Percentiles rank a stretch among this genome's conserved stretches.
phyloP scores from a whole-genome alignment of 169 alveolate species.

The Eimeria zaria region DNA sequence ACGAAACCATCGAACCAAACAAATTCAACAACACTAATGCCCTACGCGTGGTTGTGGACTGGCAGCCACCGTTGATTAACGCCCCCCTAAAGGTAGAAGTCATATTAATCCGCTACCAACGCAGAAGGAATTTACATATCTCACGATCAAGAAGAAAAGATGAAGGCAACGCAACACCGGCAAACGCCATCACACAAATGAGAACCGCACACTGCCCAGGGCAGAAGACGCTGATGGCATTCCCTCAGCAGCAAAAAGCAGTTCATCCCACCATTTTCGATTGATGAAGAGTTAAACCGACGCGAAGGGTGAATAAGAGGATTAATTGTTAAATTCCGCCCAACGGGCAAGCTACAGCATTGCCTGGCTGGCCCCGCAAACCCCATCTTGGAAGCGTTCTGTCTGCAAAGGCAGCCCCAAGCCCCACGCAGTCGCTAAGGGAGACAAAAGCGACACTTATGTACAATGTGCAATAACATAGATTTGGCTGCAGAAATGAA shows the following conservation, averaged over 20 bases:
- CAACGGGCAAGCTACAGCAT: not conserved
- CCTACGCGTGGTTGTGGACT: not conserved
- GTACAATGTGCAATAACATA: not conserved
- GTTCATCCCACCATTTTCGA: conserved; percentile 51
- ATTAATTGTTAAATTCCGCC: not conserved
- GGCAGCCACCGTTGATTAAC: not conserved
- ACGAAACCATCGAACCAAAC: not conserved
- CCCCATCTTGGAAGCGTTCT: not conserved
- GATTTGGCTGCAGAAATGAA: not conserved
- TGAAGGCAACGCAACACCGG: not conserved
- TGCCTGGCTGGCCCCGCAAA: conserved; percentile 62
- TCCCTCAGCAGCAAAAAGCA: not conserved
- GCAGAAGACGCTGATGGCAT: conserved; percentile 12
- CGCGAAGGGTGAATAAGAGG: conserved; percentile 35
- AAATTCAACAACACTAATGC: not conserved
- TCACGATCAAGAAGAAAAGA: not conserved
- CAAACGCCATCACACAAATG: not conserved
- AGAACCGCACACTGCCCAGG: not conserved
- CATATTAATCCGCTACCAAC: not conserved
- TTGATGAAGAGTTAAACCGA: not conserved
- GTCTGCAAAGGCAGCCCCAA: conserved; percentile 68
- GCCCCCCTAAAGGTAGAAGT: not conserved
- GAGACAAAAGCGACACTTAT: not conserved
- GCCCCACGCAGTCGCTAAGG: not conserved
- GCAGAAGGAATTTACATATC: not conserved